Percentiles rank a stretch among this genome's conserved stretches.
phyloP scores from a whole-genome alignment of 2,329 filamentous ascomycete species.

The Gnomoniopsis sp. region DNA sequence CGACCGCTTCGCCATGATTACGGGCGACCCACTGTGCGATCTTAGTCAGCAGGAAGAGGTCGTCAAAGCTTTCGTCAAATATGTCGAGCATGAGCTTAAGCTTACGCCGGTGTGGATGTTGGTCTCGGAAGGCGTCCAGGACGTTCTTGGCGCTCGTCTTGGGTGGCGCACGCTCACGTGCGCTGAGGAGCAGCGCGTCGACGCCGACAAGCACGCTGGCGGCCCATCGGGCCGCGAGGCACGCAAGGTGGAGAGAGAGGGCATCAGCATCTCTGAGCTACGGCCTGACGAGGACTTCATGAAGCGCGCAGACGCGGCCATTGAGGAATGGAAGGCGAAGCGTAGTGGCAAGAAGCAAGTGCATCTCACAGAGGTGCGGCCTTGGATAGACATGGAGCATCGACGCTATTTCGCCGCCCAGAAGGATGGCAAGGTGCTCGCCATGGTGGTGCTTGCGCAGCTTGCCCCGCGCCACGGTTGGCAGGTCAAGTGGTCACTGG shows the following conservation, averaged over 20 bases:
- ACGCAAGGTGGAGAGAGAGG: slow-evolving; percentile 76
- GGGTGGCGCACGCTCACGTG: slow-evolving; percentile 88
- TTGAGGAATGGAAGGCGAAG: slow-evolving; percentile 74
- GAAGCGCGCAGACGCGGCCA: slow-evolving; percentile 65
- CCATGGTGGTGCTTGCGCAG: slow-evolving; percentile 79
- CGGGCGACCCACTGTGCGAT: slow-evolving; percentile 86
- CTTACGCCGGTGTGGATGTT: slow-evolving; percentile 88
- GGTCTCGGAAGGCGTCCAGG: slow-evolving; percentile 73
- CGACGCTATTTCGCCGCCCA: slow-evolving; percentile 82
- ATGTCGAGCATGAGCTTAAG: slow-evolving; percentile 63
- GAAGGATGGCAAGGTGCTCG: slow-evolving; percentile 66
- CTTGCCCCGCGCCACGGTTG: slow-evolving; percentile 79
- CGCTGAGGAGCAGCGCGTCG: slow-evolving; percentile 83
- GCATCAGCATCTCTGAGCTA: slow-evolving; percentile 74
- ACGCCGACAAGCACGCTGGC: slow-evolving; percentile 68
- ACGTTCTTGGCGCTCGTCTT: slow-evolving; percentile 73
- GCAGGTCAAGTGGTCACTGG: slow-evolving; percentile 95
- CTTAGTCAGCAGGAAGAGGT: slow-evolving; percentile 70
- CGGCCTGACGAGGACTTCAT: slow-evolving; percentile 60
- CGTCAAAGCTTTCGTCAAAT: slow-evolving; percentile 70
- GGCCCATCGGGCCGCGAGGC: slow-evolving; percentile 51
- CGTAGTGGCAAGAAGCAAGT: slow-evolving; percentile 77
- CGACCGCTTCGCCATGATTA: slow-evolving; percentile 74
- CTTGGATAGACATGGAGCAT: slow-evolving; percentile 81
- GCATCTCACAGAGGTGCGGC: slow-evolving; percentile 83